Evolutionary conservation across 371 early-diverging fungal species (phyloP).

Genomic region (Actinomortierella wolfii): DNA sequence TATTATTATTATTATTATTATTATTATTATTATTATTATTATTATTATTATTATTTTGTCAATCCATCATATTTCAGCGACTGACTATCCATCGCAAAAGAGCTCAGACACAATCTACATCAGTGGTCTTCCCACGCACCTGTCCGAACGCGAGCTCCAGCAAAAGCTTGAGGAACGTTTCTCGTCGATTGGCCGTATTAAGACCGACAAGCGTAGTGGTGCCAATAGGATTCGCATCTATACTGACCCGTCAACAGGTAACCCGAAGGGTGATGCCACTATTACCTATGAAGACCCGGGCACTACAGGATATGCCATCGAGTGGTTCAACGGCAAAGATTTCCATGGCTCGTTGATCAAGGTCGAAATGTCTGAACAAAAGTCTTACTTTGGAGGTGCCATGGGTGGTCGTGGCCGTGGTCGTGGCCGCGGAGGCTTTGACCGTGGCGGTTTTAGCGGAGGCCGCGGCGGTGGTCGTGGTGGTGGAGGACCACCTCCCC

Average conservation of each 20-base stretch:
- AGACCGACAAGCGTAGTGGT: constrained; percentile 67
- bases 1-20: too few relatives aligned
- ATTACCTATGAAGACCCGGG: constrained; percentile 76
- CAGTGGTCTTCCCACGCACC: constrained; percentile 57
- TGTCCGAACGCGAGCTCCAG: constrained; percentile 56
- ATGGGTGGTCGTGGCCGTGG: constrained; percentile 39
- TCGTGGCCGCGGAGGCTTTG: constrained; percentile 26
- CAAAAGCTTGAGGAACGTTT: constrained; percentile 61
- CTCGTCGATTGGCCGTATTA: constrained; percentile 73
- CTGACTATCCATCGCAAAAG: constrained; percentile 34
- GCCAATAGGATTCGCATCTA: constrained; percentile 75
- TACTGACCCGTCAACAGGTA: constrained; percentile 59
- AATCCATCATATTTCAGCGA: too few relatives aligned
- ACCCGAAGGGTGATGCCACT: constrained; percentile 78
- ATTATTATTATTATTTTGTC: background rate
- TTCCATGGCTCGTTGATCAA: constrained; percentile 54
- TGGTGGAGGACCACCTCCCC: constrained; percentile 54
- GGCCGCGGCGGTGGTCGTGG: constrained; percentile 47
- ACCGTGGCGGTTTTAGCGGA: constrained; percentile 49
- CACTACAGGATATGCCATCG: constrained; percentile 70
- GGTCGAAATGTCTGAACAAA: constrained; percentile 69
- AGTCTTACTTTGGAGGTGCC: constrained; percentile 38
- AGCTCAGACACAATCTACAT: constrained; percentile 72
- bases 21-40: background rate
- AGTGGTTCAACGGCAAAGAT: constrained; percentile 69